A percentile compares a stretch with the other conserved stretches of the same genome.
phyloP scores from a whole-genome alignment of 2,329 filamentous ascomycete genomes.

The Aspergillus sp. region DNA sequence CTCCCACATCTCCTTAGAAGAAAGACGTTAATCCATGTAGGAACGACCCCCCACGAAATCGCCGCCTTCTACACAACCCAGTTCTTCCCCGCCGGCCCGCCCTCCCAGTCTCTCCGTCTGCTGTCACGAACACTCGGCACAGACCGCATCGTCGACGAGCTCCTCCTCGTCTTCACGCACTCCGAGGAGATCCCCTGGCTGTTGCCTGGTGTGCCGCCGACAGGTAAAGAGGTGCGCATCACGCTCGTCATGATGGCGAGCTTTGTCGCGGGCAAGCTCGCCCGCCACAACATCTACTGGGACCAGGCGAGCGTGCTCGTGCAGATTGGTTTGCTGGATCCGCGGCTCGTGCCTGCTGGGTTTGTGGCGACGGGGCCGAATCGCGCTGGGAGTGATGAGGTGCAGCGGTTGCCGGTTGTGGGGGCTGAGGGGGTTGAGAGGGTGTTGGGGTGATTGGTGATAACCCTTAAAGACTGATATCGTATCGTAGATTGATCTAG shows the following conservation, averaged over 20 bases:
- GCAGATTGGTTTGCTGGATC: slow-evolving; percentile 57
- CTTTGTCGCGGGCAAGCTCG: slow-evolving; percentile 28
- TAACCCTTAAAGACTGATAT: no score
- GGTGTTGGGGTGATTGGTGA: slow-evolving; percentile 4
- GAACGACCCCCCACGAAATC: slow-evolving; percentile 22
- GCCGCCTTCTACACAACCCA: slow-evolving; percentile 52
- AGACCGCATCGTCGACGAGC: slow-evolving; percentile 58
- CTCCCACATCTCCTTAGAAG: slow-evolving; percentile 3
- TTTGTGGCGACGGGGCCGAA: slow-evolving; percentile 33
- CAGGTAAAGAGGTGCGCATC: slow-evolving; percentile 53
- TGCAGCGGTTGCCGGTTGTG: slow-evolving; percentile 34
- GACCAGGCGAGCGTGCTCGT: slow-evolving; percentile 61
- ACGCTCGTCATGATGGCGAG: slow-evolving; percentile 52
- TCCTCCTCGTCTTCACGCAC: slow-evolving; percentile 55
- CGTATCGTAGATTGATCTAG: no score
- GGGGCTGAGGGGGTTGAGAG: slow-evolving; percentile 30
- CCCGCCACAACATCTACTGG: slow-evolving; percentile 59
- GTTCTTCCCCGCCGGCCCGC: slow-evolving; percentile 51
- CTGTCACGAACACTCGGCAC: slow-evolving; percentile 55
- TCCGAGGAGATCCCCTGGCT: slow-evolving; percentile 55
- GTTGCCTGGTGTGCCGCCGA: slow-evolving; percentile 53
- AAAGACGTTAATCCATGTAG: slow-evolving; percentile 8
- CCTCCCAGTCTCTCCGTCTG: slow-evolving; percentile 48
- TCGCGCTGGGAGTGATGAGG: slow-evolving; percentile 24
- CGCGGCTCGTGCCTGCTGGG: slow-evolving; percentile 49